These are phyloP conservation scores for Dendrocalamus latiflorus DNA, from an alignment of 202 grass and related monocot species.

Conservation along the genomic window DNA sequence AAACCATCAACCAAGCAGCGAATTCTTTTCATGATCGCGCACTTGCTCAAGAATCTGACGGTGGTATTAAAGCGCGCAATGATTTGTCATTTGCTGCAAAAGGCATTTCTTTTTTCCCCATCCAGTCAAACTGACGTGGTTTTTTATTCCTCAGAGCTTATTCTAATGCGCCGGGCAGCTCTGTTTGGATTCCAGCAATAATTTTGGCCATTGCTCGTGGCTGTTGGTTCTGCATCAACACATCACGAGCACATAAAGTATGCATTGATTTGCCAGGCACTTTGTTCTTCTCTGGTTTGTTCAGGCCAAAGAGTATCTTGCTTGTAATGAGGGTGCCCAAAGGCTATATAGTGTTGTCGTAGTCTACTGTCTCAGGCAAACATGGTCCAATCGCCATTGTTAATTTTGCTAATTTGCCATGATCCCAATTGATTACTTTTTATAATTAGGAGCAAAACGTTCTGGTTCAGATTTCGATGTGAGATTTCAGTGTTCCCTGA, in stretches of 20 bases:
- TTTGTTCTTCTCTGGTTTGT: conserved; percentile 16
- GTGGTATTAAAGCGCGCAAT: neutral
- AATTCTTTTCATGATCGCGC: neutral
- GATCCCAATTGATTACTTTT: neutral
- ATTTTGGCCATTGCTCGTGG: too few species aligned
- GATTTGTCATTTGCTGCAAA: neutral
- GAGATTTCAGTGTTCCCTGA: neutral
- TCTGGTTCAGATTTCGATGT: neutral
- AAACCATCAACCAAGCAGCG: too few species aligned
- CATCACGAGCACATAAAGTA: neutral
- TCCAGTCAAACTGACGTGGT: conserved; percentile 44
- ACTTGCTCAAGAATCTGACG: conserved; percentile 24
- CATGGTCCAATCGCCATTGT: neutral
- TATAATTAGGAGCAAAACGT: neutral
- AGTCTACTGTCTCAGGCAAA: neutral
- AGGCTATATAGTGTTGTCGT: neutral
- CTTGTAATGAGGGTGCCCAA: neutral
- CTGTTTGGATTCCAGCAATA: too few species aligned
- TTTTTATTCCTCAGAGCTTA: conserved; percentile 40
- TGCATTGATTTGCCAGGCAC: neutral
- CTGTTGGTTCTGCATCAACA: conserved; percentile 4
- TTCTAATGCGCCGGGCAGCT: conserved; percentile 32
- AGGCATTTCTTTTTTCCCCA: too few species aligned
- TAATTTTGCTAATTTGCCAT: neutral
- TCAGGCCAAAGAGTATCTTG: conserved; percentile 17